These are phyloP conservation scores for Abortiporus biennis DNA, from an alignment of 1,284 basidiomycete species.

Conservation along the genomic window DNA sequence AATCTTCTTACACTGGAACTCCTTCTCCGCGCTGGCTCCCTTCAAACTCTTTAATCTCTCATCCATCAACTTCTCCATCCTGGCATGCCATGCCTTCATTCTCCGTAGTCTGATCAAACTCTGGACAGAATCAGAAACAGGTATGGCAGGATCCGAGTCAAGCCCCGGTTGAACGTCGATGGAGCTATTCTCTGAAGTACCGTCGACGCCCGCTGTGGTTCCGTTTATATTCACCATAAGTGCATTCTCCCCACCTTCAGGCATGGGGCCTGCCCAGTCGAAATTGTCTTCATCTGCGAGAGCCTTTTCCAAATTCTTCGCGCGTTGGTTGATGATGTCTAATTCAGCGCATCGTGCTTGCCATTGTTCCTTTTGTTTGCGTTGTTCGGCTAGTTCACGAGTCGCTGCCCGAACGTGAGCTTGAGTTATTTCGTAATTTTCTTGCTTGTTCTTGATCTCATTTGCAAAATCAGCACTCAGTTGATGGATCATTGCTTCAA, in stretches of 20 bases:
- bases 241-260: constrained; percentile 34
- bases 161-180: constrained; percentile 57
- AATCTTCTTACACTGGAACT: constrained; percentile 87
- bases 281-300: constrained; percentile 71
- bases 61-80: constrained; percentile 72
- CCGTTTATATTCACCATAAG: no score
- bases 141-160: constrained; percentile 63
- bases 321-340: constrained; percentile 71
- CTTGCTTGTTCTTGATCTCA: constrained; percentile 86
- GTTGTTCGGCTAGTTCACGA: constrained; percentile 83
- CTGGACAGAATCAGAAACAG: constrained; percentile 48
- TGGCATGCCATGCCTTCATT: constrained; percentile 75
- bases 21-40: constrained; percentile 79
- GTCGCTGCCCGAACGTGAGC: constrained; percentile 86
- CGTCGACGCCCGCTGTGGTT: neutral
- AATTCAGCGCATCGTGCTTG: constrained; percentile 68
- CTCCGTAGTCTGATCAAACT: constrained; percentile 69
- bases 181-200: constrained; percentile 32
- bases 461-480: constrained; percentile 74
- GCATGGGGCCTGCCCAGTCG: constrained; percentile 83
- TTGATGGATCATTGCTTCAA: constrained; percentile 78
- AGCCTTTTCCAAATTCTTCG: constrained; percentile 78
- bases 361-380: constrained; percentile 76
- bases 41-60: constrained; percentile 66
- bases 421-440: constrained; percentile 80